A percentile compares a stretch with the other conserved stretches of the same genome.
Conservation (phyloP, 2,329 filamentous ascomycete species). For the Sclerotinia minor region DNA sequence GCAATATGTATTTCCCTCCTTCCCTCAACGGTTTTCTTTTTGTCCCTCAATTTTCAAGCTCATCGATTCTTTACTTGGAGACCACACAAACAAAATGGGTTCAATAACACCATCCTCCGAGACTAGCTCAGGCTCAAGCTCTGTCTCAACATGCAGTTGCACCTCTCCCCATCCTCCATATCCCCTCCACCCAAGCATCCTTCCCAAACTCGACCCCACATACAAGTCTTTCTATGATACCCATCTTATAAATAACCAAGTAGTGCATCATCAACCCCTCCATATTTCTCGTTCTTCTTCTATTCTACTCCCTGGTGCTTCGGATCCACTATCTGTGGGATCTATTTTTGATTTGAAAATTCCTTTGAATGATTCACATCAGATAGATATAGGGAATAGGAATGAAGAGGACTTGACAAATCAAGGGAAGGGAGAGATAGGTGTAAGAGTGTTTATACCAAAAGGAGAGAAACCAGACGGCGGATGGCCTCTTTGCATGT, state of each 20-base stretch:
- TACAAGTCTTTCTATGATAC: slow-evolving; percentile 38
- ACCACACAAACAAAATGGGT: background rate
- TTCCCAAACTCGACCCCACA: slow-evolving; percentile 33
- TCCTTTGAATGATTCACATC: background rate
- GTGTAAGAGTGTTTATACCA: slow-evolving; percentile 53
- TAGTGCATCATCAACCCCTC: slow-evolving; percentile 56
- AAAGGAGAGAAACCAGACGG: slow-evolving; percentile 45
- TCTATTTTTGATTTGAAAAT: slow-evolving; percentile 34
- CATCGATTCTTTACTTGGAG: background rate
- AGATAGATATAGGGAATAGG: background rate
- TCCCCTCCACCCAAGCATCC: slow-evolving; percentile 35
- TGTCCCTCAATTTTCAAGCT: background rate
- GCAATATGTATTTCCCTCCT: background rate
- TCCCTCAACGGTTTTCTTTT: background rate
- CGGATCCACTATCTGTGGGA: slow-evolving; percentile 49
- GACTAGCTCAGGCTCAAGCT: background rate
- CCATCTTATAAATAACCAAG: slow-evolving; percentile 40
- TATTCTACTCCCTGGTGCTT: slow-evolving; percentile 53
- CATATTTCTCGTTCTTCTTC: slow-evolving; percentile 52
- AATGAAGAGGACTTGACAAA: slow-evolving; percentile 40
- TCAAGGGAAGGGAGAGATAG: slow-evolving; percentile 48
- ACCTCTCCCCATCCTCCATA: slow-evolving; percentile 35
- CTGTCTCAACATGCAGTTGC: background rate
- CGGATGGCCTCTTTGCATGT: slow-evolving; percentile 58
- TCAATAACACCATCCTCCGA: slow-evolving; percentile 1